phyloP scores from a whole-genome alignment of 2,329 filamentous ascomycete species.

The Penicillium glabrum region DNA sequence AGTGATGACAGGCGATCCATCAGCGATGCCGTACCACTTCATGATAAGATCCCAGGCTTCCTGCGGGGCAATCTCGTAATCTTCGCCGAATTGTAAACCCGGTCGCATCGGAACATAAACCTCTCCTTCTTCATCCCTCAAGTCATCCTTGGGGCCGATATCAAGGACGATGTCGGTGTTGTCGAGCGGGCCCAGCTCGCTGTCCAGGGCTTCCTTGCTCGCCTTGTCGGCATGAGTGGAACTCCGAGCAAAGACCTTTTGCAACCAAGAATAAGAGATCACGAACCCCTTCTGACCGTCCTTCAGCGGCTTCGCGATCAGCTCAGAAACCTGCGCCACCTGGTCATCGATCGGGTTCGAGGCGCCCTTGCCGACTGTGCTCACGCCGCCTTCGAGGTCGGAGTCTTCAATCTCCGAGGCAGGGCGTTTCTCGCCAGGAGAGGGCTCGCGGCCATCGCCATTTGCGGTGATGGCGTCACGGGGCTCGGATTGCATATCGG shows the following conservation, averaged over 20 bases:
- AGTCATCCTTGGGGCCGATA: conserved; percentile 41
- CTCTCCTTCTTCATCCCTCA: conserved; percentile 49
- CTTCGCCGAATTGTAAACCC: conserved; percentile 62
- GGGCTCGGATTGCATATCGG: conserved; percentile 45
- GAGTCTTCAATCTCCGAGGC: conserved; percentile 32
- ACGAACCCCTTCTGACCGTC: conserved; percentile 76
- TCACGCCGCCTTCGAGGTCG: conserved; percentile 26
- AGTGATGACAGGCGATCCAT: conserved; percentile 68
- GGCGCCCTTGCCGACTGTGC: conserved; percentile 9
- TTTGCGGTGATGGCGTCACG: conserved; percentile 23
- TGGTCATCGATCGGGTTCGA: conserved; percentile 61
- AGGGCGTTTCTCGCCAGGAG: conserved; percentile 37
- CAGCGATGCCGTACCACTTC: conserved; percentile 76
- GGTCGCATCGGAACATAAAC: conserved; percentile 71
- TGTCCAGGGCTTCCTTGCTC: conserved; percentile 60
- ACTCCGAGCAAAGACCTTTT: conserved; percentile 66
- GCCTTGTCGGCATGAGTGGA: conserved; percentile 56
- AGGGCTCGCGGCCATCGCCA: conserved; percentile 30
- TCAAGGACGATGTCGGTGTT: conserved; percentile 78
- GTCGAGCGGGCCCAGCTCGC: conserved; percentile 76
- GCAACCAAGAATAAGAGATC: conserved; percentile 77
- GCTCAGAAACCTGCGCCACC: conserved; percentile 67
- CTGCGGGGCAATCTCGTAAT: conserved; percentile 74
- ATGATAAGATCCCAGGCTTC: conserved; percentile 80
- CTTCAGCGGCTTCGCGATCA: conserved; percentile 56